Conservation (phyloP, 2,329 filamentous ascomycete species). For the Fusarium compactum region DNA sequence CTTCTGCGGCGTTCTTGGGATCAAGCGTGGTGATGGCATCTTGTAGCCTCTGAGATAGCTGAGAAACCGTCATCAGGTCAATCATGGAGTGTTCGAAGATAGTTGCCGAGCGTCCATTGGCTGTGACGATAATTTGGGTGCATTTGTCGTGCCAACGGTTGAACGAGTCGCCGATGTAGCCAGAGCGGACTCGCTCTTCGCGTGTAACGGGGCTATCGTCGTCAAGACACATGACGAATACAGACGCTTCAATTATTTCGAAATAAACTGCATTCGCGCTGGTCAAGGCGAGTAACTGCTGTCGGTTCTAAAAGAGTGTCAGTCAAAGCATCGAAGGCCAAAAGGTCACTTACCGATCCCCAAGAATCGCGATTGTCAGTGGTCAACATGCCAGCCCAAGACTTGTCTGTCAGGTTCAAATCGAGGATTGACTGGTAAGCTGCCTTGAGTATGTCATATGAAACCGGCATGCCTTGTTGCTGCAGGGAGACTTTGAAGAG, state of each 20-base stretch:
- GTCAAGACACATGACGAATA: conserved; percentile 17
- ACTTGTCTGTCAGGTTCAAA: background rate
- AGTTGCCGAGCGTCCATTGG: conserved; percentile 7
- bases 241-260: background rate
- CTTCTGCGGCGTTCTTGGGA: background rate
- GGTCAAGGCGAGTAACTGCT: background rate
- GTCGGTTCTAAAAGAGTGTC: background rate
- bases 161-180: conserved; percentile 12
- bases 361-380: conserved; percentile 16
- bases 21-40: background rate
- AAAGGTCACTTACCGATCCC: background rate
- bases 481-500: conserved; percentile 1
- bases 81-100: conserved; percentile 21
- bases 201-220: conserved; percentile 8
- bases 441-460: background rate
- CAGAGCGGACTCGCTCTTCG: conserved; percentile 1
- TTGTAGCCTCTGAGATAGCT: conserved; percentile 3
- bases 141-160: conserved; percentile 21
- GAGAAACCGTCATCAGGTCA: conserved; percentile 10
- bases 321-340: background rate
- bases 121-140: conserved; percentile 5
- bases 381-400: conserved; percentile 14
- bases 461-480: background rate
- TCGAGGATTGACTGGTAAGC: conserved; percentile 5
- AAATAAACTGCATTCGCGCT: background rate